A percentile compares a stretch with the other conserved stretches of the same genome.
Conservation (phyloP, 2,329 filamentous ascomycete genomes). For the Talaromyces sp. region DNA sequence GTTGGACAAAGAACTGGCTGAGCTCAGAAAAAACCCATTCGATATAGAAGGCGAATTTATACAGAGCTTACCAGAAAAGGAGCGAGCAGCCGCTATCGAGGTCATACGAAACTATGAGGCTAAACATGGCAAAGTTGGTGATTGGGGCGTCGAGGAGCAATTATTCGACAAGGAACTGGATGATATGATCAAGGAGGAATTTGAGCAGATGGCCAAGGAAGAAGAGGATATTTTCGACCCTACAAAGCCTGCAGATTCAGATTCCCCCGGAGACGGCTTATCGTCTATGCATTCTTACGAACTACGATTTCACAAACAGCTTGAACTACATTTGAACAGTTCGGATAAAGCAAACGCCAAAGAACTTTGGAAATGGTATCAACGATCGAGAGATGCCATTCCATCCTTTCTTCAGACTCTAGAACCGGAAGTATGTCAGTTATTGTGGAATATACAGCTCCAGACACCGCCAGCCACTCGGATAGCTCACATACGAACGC, state of each 20-base stretch:
- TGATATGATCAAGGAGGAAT: constrained; percentile 37
- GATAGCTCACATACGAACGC: constrained; percentile 59
- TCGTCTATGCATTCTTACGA: constrained; percentile 39
- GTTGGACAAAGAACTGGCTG: constrained; percentile 40
- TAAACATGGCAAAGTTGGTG: constrained; percentile 29
- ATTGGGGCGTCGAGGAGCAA: constrained; percentile 31
- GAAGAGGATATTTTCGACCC: constrained; percentile 36
- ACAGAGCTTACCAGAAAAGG: constrained; percentile 39
- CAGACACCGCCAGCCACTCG: constrained; percentile 47
- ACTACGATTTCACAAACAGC: constrained; percentile 38
- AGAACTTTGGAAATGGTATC: constrained; percentile 51
- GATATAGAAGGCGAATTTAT: constrained; percentile 45
- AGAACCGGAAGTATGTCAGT: constrained; percentile 60
- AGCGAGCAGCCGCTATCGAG: constrained; percentile 41
- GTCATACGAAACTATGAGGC: constrained; percentile 43
- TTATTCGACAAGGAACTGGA: constrained; percentile 44
- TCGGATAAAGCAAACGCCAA: constrained; percentile 31
- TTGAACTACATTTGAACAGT: constrained; percentile 32
- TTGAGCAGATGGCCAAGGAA: constrained; percentile 36
- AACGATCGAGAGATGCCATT: constrained; percentile 48
- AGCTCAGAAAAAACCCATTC: constrained; percentile 43
- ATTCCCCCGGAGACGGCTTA: constrained; percentile 28
- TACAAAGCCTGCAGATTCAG: constrained; percentile 22
- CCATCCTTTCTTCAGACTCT: constrained; percentile 53
- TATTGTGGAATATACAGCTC: constrained; percentile 61